Base-by-base conservation (phyloP, 495 filamentous ascomycete genomes). In the Astrothelium subdiscretum region DNA sequence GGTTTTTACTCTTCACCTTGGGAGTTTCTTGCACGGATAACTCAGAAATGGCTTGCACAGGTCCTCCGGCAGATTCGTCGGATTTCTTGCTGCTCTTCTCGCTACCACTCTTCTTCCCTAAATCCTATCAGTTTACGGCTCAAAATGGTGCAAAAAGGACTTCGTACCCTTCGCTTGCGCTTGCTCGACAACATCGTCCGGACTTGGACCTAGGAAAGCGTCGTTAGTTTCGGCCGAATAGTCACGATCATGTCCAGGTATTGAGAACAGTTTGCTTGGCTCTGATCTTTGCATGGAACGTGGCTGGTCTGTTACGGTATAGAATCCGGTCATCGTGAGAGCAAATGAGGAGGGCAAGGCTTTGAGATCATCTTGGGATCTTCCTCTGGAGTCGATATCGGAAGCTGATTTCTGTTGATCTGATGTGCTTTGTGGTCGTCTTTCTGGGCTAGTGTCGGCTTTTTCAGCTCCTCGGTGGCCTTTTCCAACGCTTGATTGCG, bases 91-190 rank as follows among this genome's bases (percentile, higher is more conserved):
- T 54, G 8, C 29, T 8, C 48, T 54, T 54, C 48, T 54, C 24
- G 8, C 3, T 20, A 29, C 29, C 29, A 15, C 48, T 29, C 24
- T 54, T 67, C 8, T 32, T 31, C 10, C 57, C 58, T 65, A 51
- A 15, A 57, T 3, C 8, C 31, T 18, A 40, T 65, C 18, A 61
- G 59, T 29, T 32, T 13, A 57, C 8, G 18, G 0, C 8, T 8
- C 10, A 10, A 8, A 0, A 0, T 22, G n/a, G 11, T 22, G 5
- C 13, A 2, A 48, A 18, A n/a, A 6, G 5, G 12, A 2, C 61
- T 27, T 57, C 78, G 86, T 87, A 95, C 90, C 86, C 91, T 94
- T 94, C 73, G 80, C 76, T 75, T 97, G 94, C 64, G 94, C 94
- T 72, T 85, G 83, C 43, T 86, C 76, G 62, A 97, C 87, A 64